phyloP scores from a whole-genome alignment of 495 filamentous ascomycete species.

The Aspergillus baeticus region DNA sequence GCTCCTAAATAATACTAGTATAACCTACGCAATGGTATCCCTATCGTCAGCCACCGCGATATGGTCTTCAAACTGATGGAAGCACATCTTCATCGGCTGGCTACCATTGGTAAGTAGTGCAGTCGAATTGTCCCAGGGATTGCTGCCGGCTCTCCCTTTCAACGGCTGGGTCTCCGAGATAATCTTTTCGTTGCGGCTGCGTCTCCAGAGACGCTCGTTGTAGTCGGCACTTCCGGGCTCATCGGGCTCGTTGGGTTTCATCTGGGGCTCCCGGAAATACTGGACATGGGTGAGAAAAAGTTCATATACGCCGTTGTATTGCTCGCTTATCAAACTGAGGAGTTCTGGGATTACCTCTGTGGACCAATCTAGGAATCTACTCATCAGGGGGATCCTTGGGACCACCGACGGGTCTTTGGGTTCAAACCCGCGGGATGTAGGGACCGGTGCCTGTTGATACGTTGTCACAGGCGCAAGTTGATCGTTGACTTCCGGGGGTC shows the following conservation, averaged over 20 bases:
- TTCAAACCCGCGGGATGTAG: conserved; percentile 70
- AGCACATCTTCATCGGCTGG: conserved; percentile 87
- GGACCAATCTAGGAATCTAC: conserved; percentile 90
- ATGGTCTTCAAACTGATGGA: conserved; percentile 97
- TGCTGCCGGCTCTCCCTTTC: conserved; percentile 79
- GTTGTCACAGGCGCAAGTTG: conserved; percentile 61
- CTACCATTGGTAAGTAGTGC: conserved; percentile 81
- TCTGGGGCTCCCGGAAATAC: conserved; percentile 98
- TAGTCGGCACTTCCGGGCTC: conserved; percentile 97
- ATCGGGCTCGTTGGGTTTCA: conserved; percentile 93
- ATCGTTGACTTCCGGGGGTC: conserved; percentile 79
- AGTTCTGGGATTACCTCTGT: conserved; percentile 62
- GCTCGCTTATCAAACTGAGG: conserved; percentile 17
- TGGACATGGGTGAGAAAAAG: conserved; percentile 38
- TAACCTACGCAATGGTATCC: conserved; percentile 70
- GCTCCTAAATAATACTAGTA: neutral
- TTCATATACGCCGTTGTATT: conserved; percentile 15
- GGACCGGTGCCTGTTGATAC: conserved; percentile 74
- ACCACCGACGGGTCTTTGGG: conserved; percentile 52
- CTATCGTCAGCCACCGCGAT: conserved; percentile 91
- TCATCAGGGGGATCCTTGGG: conserved; percentile 70
- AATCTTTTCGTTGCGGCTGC: conserved; percentile 89
- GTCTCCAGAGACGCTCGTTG: conserved; percentile 90
- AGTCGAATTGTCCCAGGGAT: conserved; percentile 75
- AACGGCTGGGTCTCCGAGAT: conserved; percentile 88